Evolutionary conservation across 1,139 yeast species (phyloP).

Genomic region (Hemisphaericaspora subhashii): DNA sequence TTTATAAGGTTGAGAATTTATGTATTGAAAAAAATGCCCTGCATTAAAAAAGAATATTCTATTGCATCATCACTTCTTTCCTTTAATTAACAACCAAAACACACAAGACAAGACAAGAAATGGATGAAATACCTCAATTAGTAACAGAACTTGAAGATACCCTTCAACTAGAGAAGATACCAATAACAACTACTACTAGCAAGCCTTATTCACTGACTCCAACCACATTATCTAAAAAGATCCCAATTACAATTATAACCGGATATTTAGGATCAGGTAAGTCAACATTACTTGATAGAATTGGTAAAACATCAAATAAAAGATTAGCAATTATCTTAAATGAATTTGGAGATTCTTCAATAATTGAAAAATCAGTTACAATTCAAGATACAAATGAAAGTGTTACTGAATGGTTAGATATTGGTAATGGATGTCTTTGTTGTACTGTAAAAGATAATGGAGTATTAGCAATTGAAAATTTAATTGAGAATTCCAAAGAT

Average conservation of each 20-base stretch:
- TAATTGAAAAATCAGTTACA: slow-evolving; percentile 83
- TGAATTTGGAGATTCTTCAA: slow-evolving; percentile 87
- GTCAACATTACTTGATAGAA: slow-evolving; percentile 74
- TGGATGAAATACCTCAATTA: slow-evolving; percentile 54
- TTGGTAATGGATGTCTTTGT: slow-evolving; percentile 95
- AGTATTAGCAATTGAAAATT: slow-evolving; percentile 87
- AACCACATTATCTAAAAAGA: slow-evolving; percentile 36
- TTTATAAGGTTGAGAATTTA: too few species aligned
- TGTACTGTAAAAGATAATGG: slow-evolving; percentile 96
- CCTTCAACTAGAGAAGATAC: too few species aligned
- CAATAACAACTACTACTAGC: not conserved
- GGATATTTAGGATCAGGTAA: slow-evolving; percentile 97
- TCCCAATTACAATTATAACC: slow-evolving; percentile 90
- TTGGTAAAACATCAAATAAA: slow-evolving; percentile 68
- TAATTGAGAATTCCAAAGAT: slow-evolving; percentile 70
- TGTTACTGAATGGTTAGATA: slow-evolving; percentile 91
- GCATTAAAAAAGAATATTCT: not conserved
- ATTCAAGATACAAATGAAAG: slow-evolving; percentile 59
- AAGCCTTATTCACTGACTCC: slow-evolving; percentile 13
- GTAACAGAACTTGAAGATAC: slow-evolving; percentile 34
- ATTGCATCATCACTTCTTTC: not conserved
- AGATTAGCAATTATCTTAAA: slow-evolving; percentile 87
- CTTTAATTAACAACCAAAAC: too few species aligned
- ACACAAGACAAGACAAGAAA: slow-evolving; percentile 5
- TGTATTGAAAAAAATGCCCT: too few species aligned